Evolutionary conservation across 257 asterid species (phyloP).

Genomic region (Solanum neorickii): DNA sequence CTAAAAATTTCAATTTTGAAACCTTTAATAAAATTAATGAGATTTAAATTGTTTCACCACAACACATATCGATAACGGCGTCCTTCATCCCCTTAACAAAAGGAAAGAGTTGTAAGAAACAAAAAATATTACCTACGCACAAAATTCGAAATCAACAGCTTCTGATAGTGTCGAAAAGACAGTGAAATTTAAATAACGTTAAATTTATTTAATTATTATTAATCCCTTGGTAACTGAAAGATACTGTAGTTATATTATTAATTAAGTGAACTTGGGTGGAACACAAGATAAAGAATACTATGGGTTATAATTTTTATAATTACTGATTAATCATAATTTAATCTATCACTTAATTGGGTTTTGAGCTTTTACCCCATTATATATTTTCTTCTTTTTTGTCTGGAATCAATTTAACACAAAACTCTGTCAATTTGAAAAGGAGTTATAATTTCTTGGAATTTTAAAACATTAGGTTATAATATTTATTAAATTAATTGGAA

Average conservation of each 20-base stretch:
- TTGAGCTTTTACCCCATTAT: constrained; percentile 26
- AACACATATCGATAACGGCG: rapidly evolving
- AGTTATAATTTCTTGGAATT: constrained; percentile 10
- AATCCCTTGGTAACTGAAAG: constrained; percentile 1
- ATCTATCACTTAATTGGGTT: constrained; percentile 30
- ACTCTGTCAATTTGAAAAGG: constrained; percentile 5
- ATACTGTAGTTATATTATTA: not conserved
- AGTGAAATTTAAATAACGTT: not conserved
- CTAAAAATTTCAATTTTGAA: too few species aligned
- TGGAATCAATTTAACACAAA: constrained; percentile 1
- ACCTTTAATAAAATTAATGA: too few species aligned
- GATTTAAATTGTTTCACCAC: too few species aligned
- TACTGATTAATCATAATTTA: constrained; percentile 10
- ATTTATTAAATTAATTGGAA: not conserved
- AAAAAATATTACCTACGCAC: not conserved
- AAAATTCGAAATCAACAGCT: constrained; percentile 2
- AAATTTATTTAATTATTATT: not conserved
- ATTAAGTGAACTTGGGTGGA: constrained; percentile 32
- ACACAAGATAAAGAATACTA: constrained; percentile 40
- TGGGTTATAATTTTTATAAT: constrained; percentile 21
- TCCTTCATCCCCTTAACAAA: not conserved
- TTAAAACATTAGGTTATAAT: not conserved
- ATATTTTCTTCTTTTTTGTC: not conserved
- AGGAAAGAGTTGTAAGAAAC: not conserved
- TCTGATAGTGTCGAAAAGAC: not conserved